Conservation (phyloP, 306 rosid species). For the Prunus mume region DNA sequence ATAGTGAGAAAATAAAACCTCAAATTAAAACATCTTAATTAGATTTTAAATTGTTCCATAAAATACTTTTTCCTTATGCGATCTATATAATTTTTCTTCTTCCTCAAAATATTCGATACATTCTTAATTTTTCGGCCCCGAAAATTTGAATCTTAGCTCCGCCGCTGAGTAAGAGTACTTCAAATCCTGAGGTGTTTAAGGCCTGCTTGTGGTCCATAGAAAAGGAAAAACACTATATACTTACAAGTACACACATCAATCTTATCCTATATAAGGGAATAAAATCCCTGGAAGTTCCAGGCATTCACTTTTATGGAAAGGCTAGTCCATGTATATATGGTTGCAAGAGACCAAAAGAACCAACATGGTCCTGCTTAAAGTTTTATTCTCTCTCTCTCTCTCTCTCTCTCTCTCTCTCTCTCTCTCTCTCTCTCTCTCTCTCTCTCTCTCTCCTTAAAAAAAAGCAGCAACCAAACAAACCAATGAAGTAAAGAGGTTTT, state of each 20-base stretch:
- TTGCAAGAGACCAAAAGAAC: slow-evolving; percentile 60
- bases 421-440: slow-evolving; percentile 13
- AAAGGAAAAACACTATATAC: no score
- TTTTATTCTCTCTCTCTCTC: slow-evolving; percentile 26
- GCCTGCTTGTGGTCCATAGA: no score
- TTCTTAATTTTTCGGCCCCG: no score
- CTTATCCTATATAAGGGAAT: slow-evolving; percentile 16
- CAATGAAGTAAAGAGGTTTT: slow-evolving; percentile 21
- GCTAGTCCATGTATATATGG: slow-evolving; percentile 22
- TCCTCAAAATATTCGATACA: no score
- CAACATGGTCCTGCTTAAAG: slow-evolving; percentile 39
- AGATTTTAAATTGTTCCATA: no score
- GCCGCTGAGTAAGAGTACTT: no score
- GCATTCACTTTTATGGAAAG: slow-evolving; percentile 43
- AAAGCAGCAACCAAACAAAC: slow-evolving; percentile 41
- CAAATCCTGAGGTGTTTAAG: no score
- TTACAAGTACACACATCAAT: background rate
- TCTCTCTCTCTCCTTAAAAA: background rate
- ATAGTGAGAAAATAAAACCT: no score
- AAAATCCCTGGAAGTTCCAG: slow-evolving; percentile 30
- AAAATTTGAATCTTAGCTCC: no score
- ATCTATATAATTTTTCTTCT: no score
- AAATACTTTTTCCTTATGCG: no score
- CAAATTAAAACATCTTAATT: no score
- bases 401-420: background rate